These are phyloP conservation scores for Diospyros lotus DNA, from an alignment of 148 eudicot species.

Conservation along the genomic window DNA sequence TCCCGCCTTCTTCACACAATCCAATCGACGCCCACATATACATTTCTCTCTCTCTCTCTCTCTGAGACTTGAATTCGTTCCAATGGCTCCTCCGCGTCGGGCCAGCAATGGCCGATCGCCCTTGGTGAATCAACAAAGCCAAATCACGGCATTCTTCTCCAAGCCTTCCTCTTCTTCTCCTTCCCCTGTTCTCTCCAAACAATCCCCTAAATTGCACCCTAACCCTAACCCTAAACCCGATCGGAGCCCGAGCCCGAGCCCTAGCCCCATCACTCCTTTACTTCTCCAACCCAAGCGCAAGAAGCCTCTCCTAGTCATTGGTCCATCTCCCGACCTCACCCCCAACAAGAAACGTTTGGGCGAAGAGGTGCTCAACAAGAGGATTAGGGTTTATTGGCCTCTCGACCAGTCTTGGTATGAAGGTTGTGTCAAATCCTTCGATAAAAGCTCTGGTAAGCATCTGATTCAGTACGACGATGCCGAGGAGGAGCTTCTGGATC, in stretches of 20 bases:
- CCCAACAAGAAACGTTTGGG: conserved; percentile 19
- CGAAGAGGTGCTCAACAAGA: conserved; percentile 48
- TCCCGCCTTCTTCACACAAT: background rate
- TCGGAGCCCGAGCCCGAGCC: conserved; percentile 21
- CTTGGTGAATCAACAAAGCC: conserved; percentile 74
- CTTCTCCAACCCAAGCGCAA: conserved; percentile 42
- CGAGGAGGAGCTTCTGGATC: conserved; percentile 70
- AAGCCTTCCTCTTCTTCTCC: conserved; percentile 37
- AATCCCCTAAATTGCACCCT: conserved; percentile 37
- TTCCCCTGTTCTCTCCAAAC: conserved; percentile 25
- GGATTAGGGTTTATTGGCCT: conserved; percentile 87
- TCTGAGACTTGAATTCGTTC: background rate
- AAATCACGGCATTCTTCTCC: conserved; percentile 83
- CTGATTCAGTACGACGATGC: conserved; percentile 76
- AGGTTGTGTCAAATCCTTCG: conserved; percentile 62
- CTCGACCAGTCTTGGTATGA: conserved; percentile 78
- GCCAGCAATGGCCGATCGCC: conserved; percentile 76
- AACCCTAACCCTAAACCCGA: conserved; percentile 23
- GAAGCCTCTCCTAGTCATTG: conserved; percentile 56
- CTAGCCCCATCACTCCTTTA: conserved; percentile 62
- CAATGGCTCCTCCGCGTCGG: conserved; percentile 64
- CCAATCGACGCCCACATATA: background rate
- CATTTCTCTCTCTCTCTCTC: conserved; percentile 4
- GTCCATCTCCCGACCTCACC: conserved; percentile 12
- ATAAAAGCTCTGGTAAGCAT: conserved; percentile 57